A percentile compares a stretch with the other conserved stretches of the same genome.
phyloP scores from a whole-genome alignment of 257 asterid genomes.

The Solanum medicagineum region DNA sequence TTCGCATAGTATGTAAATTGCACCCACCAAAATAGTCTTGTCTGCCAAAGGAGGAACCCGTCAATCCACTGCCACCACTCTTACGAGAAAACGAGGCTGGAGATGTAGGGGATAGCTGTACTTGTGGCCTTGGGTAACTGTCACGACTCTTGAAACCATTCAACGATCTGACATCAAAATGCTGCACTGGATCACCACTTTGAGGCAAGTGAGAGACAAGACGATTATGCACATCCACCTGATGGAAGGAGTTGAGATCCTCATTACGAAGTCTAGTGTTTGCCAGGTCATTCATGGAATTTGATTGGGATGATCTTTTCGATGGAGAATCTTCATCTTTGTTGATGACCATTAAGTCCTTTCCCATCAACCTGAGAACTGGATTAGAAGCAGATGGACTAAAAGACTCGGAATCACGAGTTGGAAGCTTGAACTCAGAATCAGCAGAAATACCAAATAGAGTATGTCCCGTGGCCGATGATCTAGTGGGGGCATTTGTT shows the following conservation, averaged over 20 bases:
- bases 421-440: slow-evolving; percentile 27
- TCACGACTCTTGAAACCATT: slow-evolving; percentile 17
- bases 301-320: slow-evolving; percentile 14
- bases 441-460: slow-evolving; percentile 15
- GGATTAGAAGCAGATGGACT: slow-evolving; percentile 58
- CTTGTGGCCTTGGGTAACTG: slow-evolving; percentile 13
- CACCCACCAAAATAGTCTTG: slow-evolving; percentile 15
- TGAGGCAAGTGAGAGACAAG: slow-evolving; percentile 7
- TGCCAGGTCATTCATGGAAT: slow-evolving; percentile 8
- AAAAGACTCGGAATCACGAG: slow-evolving; percentile 19
- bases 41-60: slow-evolving; percentile 13
- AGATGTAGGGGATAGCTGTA: slow-evolving; percentile 11
- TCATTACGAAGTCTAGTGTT: slow-evolving; percentile 14
- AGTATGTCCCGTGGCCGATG: slow-evolving; percentile 1
- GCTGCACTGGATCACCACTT: slow-evolving; percentile 10
- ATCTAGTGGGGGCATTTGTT: slow-evolving; percentile 1
- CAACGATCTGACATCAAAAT: slow-evolving; percentile 21
- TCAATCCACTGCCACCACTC: slow-evolving; percentile 9
- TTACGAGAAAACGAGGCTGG: slow-evolving; percentile 17
- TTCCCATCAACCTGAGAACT: slow-evolving; percentile 86
- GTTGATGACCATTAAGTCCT: slow-evolving; percentile 71
- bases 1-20: slow-evolving; percentile 12
- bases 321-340: slow-evolving; percentile 40
- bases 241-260: slow-evolving; percentile 12
- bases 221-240: slow-evolving; percentile 11